These are phyloP conservation scores for Adiantum capillusveneris DNA, from an alignment of 75 land plant genomes.

Conservation along the genomic window DNA sequence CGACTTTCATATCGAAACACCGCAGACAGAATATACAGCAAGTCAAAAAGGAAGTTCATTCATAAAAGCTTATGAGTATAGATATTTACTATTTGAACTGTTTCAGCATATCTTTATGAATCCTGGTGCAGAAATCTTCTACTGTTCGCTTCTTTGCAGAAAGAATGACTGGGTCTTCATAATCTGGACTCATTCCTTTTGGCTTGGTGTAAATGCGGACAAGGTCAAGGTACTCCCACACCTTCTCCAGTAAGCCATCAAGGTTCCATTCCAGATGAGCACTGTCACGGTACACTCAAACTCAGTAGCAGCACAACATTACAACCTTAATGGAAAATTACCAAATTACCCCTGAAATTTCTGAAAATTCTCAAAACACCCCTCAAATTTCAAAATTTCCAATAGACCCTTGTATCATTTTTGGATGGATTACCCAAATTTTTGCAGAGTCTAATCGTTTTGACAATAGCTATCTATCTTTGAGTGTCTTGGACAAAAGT, in stretches of 20 bases:
- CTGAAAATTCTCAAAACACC: no score
- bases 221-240: constrained; percentile 90
- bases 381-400: no score
- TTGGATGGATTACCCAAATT: no score
- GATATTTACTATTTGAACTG: constrained; percentile 91
- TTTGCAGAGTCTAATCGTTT: no score
- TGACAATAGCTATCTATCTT: no score
- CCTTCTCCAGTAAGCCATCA: constrained; percentile 89
- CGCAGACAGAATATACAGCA: no score
- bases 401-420: no score
- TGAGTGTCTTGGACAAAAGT: no score
- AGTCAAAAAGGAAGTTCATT: background rate
- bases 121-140: constrained; percentile 84
- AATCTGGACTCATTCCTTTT: constrained; percentile 94
- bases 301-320: no score
- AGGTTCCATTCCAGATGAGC: constrained; percentile 99
- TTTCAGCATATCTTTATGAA: constrained; percentile 97
- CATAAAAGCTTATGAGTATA: background rate
- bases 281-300: constrained; percentile 42
- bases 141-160: constrained; percentile 85
- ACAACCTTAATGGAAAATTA: no score
- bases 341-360: no score
- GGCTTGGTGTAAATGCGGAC: constrained; percentile 96
- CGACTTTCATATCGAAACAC: no score
- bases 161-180: constrained; percentile 97